Evolutionary conservation across 2,329 filamentous ascomycete species (phyloP), one percentile per base, ranked within the genome.

Genomic region (Diatrype stigma): DNA sequence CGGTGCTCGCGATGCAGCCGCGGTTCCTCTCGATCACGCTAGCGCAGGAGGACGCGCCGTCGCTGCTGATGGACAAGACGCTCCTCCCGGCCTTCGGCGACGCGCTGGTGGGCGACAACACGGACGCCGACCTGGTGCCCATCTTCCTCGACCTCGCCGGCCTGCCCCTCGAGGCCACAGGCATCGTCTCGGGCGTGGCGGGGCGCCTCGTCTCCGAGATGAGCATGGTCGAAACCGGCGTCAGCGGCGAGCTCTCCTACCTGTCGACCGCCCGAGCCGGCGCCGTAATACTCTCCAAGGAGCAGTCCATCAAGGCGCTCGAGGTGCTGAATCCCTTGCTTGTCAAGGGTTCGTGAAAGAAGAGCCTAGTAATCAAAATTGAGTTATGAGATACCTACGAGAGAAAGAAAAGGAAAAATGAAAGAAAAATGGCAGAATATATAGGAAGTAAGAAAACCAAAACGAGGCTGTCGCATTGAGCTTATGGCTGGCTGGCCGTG

Each of bases 181-280:
- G 93, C 21, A 96, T 99, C 51, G 90, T 99, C 3, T 96, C 92
- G 60, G 93, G 94, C 26, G 90, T 99, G 2, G 92, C 93, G 0
- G 90, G 91, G 23, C 81, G 85, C 49, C 76, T 97, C 26, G 87
- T 91, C 1, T 83, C 88, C 46, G 88, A 89, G 44, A 85, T 90
- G 68, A 70, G 76, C 49, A 73, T 73, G 59, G 66, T 67, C 32
- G 72, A 74, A 53, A 66, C 57, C 17, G 63, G 62, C 45, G 65
- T 56, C 48, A 77, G 71, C 58, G 82, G 90, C 1, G 91, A 96
- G 67, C 85, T 97, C 70, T 93, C 87, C 51, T 97, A 96, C 67
- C 74, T 97, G 55, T 94, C 88, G 54, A 97, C 93, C 0, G 91
- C 90, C 4, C 81, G 87, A 40, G 90, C 92, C 0, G 93, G 93